These are phyloP conservation scores for Chytridiales sp. DNA, from an alignment of 371 early-diverging fungal species.

Conservation along the genomic window DNA sequence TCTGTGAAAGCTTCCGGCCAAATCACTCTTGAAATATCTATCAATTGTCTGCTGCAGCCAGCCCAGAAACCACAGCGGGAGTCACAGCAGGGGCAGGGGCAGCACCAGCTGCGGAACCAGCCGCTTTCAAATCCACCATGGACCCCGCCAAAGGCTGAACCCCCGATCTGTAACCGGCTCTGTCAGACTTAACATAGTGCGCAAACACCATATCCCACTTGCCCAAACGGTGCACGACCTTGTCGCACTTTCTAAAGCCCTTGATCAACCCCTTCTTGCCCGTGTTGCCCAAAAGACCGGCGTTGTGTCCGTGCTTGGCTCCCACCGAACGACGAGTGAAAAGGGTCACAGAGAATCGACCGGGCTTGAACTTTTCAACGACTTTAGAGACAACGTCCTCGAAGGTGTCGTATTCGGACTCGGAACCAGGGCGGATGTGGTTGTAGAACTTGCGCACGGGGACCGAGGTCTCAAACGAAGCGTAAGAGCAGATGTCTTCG, in stretches of 20 bases:
- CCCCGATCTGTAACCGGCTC: no score
- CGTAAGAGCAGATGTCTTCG: conserved; percentile 94
- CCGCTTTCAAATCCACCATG: no score
- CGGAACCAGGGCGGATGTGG: conserved; percentile 25
- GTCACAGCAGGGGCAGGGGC: no score
- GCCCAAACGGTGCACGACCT: conserved; percentile 43
- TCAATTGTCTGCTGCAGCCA: no score
- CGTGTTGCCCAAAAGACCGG: conserved; percentile 23
- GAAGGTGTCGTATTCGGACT: conserved; percentile 57
- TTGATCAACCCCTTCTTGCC: conserved; percentile 26
- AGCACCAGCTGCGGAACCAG: no score
- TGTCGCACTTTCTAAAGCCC: conserved; percentile 42
- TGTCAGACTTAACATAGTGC: conserved; percentile 36
- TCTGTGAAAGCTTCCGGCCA: no score
- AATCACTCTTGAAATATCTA: no score
- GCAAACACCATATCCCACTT: conserved; percentile 47
- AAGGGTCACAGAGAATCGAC: conserved; percentile 77
- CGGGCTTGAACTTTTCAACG: conserved; percentile 76
- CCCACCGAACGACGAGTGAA: conserved; percentile 52
- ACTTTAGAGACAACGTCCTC: conserved; percentile 72
- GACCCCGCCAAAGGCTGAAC: no score
- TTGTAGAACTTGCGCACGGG: conserved; percentile 53
- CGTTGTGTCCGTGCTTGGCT: conserved; percentile 26
- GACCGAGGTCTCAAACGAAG: conserved; percentile 92
- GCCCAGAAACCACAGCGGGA: no score